phyloP scores from a whole-genome alignment of 2,329 filamentous ascomycete genomes.

The Thelonectria discophora region DNA sequence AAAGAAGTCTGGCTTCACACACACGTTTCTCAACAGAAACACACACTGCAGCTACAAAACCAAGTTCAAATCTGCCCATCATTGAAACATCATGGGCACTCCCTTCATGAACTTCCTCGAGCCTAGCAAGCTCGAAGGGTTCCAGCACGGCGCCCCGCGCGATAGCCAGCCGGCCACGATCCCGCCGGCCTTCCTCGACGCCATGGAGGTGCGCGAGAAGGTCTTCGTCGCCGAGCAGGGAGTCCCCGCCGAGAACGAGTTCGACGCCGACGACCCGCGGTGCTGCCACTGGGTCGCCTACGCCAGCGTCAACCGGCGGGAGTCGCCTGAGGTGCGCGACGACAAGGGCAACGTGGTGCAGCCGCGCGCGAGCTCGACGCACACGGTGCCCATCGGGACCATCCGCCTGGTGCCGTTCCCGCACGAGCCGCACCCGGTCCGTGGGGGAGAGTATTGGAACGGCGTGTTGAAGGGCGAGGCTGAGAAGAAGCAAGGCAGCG shows the following conservation, averaged over 20 bases:
- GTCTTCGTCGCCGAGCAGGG: slow-evolving; percentile 71
- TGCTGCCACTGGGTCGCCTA: slow-evolving; percentile 92
- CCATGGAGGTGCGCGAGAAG: slow-evolving; percentile 67
- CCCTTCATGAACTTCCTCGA: slow-evolving; percentile 59
- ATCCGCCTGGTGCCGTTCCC: slow-evolving; percentile 85
- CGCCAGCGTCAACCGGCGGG: slow-evolving; percentile 64
- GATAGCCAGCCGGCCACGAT: slow-evolving; percentile 56
- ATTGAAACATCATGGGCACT: slow-evolving; percentile 53
- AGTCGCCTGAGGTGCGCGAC: slow-evolving; percentile 55
- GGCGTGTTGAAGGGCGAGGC: slow-evolving; percentile 49
- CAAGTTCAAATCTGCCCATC: not conserved
- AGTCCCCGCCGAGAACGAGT: slow-evolving; percentile 72
- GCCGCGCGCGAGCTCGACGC: slow-evolving; percentile 56
- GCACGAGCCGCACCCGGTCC: slow-evolving; percentile 70
- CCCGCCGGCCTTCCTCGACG: slow-evolving; percentile 67
- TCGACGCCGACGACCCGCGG: slow-evolving; percentile 81
- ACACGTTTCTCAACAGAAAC: no score
- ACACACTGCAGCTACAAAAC: not conserved
- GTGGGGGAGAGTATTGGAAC: slow-evolving; percentile 59
- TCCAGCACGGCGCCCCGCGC: slow-evolving; percentile 51
- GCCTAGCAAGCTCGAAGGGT: slow-evolving; percentile 60
- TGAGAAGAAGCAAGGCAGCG: slow-evolving; percentile 1
- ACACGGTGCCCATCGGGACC: slow-evolving; percentile 70
- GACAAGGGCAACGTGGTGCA: slow-evolving; percentile 52
- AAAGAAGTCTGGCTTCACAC: no score